A percentile compares a stretch with the other conserved stretches of the same genome.
phyloP scores from a whole-genome alignment of 345 rosid species.

The rapeseed (Brassica napus) region DNA sequence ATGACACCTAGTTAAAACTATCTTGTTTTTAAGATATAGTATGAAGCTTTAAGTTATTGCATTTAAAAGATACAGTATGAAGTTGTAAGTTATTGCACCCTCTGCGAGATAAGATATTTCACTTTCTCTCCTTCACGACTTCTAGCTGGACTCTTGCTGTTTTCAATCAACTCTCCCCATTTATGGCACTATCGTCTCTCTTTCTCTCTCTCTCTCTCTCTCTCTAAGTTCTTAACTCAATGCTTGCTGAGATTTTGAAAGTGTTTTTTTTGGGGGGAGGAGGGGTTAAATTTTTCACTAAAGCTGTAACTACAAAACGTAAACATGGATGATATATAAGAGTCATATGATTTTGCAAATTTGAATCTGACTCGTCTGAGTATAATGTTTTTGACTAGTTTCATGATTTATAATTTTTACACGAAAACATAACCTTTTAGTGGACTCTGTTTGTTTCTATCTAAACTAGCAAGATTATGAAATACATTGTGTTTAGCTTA shows the following conservation, averaged over 20 bases:
- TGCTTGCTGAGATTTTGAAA: neutral
- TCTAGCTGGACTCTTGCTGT: conserved; percentile 47
- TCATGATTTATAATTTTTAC: neutral
- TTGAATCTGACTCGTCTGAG: neutral
- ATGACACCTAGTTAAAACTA: neutral
- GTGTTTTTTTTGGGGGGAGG: neutral
- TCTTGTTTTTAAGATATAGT: neutral
- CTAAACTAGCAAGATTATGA: neutral
- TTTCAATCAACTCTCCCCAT: conserved; percentile 17
- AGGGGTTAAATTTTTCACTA: neutral
- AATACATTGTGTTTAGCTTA: neutral
- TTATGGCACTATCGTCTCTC: neutral
- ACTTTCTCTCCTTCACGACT: conserved; percentile 37
- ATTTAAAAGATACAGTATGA: conserved; percentile 16
- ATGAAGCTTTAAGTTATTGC: conserved; percentile 1
- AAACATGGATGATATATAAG: conserved; percentile 8
- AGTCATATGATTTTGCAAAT: neutral
- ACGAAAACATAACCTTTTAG: neutral
- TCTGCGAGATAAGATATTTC: conserved; percentile 31
- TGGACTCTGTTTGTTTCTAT: neutral
- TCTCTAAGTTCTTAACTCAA: neutral
- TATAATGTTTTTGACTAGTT: neutral
- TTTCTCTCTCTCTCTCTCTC: neutral
- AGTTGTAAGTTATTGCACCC: conserved; percentile 2
- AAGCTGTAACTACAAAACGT: conserved; percentile 1